Base-by-base conservation (phyloP, 441 rosid species). In the Cnidoscolus chayamansa region DNA sequence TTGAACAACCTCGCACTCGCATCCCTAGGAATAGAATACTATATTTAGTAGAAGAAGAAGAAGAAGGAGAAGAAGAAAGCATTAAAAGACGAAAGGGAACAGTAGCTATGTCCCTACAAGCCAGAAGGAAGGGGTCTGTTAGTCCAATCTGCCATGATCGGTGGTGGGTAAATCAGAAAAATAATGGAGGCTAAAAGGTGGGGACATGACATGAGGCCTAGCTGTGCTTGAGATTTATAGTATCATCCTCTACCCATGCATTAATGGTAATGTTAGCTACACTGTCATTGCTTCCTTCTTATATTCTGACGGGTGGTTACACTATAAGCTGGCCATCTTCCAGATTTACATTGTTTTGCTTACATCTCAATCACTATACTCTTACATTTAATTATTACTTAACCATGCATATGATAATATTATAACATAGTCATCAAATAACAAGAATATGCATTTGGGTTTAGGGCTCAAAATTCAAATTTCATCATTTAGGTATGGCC, bases 251-350 rank as follows among this genome's bases (percentile, higher is more conserved):
- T 9, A 32, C 45, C n/a, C 32, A 56, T 19, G 53, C 40, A 40
- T 68, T 40, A 68, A 68, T 68, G 35, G 19, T 40, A 19, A 68
- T 11, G 35, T 53, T 32, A 35, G 61, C 50, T 67, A 67, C 61
- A 35, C 20, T 66, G 58, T 32, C 70, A 65, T 65, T 25, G 11
- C 10, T 30, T 50, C 15, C 3, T 30, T 16, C 16, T 3, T 31
- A 67, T 31, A 67, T 16, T 30, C 43, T 12, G 62, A 37, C 13
- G 9, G 51, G 72, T 68, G 51, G 72, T 68, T 55, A 54, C 51
- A 37, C 16, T 37, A 25, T 25, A 13, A 11, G 25, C 30, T 30
- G 47, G 16, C 50, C 30, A 40, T 6, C 50, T 63, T 47, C 68
- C 56, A 20, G 3, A 47, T 10, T 47, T 12, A 65, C 45, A 40